phyloP scores from a whole-genome alignment of 176 grass and related monocot species.

The sorghum (Sorghum bicolor) region DNA sequence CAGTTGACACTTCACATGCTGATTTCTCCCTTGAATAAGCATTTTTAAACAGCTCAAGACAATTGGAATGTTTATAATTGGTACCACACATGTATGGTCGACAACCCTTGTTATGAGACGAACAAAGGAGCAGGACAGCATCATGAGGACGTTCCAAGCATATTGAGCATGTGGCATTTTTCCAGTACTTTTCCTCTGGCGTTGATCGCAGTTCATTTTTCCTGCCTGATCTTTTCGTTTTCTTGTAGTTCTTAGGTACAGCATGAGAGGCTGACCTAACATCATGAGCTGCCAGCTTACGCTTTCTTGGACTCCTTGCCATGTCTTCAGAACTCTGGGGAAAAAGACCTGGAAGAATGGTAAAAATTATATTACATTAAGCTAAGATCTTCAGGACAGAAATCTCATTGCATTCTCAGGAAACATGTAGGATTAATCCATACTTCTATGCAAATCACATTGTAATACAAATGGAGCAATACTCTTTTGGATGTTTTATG shows the following conservation, averaged over 20 bases:
- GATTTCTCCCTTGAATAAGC: conserved; percentile 48
- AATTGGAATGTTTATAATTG: conserved; percentile 72
- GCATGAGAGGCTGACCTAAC: conserved; percentile 19
- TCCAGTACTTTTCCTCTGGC: conserved; percentile 64
- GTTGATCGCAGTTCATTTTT: conserved; percentile 27
- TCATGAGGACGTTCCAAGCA: conserved; percentile 85
- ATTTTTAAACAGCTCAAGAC: conserved; percentile 75
- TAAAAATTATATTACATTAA: conserved; percentile 25
- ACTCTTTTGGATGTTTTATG: conserved; percentile 9
- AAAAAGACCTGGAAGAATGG: conserved; percentile 17
- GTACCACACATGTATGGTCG: conserved; percentile 92
- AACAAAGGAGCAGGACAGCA: conserved; percentile 87
- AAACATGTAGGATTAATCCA: neutral
- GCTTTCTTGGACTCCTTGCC: conserved; percentile 42
- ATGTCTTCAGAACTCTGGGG: conserved; percentile 47
- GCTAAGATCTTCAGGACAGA: neutral
- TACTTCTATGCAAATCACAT: conserved; percentile 26
- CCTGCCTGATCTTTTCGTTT: conserved; percentile 35
- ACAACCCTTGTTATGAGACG: conserved; percentile 80
- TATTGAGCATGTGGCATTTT: conserved; percentile 72
- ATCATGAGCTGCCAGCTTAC: neutral
- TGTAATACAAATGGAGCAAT: neutral
- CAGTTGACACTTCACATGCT: neutral
- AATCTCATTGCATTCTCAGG: neutral
- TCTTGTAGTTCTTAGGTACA: conserved; percentile 19